phyloP scores from a whole-genome alignment of 257 asterid species.

The Rauvolfia tetraphylla region DNA sequence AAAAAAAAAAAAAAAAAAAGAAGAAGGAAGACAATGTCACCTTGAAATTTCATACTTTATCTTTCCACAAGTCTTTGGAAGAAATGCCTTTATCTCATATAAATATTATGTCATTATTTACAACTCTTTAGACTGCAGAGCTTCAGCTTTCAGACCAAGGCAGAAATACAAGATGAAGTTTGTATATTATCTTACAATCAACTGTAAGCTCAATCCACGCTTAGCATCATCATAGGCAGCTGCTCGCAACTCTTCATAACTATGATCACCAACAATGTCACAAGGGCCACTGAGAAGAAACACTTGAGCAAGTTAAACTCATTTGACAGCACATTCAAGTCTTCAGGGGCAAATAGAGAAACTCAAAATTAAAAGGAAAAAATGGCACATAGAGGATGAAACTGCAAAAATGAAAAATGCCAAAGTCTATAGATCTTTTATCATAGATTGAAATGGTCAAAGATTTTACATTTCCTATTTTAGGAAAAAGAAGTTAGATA shows the following conservation, averaged over 20 bases:
- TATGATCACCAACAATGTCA: conserved; percentile 77
- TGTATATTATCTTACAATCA: conserved; percentile 57
- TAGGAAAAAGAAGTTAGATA: not conserved
- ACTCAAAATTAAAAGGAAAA: not conserved
- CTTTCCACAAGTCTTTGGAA: not conserved
- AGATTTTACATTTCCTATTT: not conserved
- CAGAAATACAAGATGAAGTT: conserved; percentile 18
- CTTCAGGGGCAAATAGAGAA: not conserved
- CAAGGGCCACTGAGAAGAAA: conserved; percentile 69
- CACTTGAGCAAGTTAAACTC: conserved; percentile 8
- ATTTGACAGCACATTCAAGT: not conserved
- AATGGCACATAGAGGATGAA: not conserved
- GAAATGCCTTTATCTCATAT: not conserved
- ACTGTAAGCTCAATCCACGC: conserved; percentile 58
- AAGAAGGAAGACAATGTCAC: not conserved
- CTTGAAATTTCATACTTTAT: too few relatives aligned
- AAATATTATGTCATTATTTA: not conserved
- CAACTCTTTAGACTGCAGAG: not conserved
- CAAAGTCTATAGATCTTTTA: not conserved
- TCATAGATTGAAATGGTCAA: not conserved
- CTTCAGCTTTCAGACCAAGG: not conserved
- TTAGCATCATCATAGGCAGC: conserved; percentile 82
- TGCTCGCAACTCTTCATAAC: conserved; percentile 86
- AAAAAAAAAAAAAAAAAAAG: too few relatives aligned
- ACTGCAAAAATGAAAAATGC: not conserved